Base-by-base conservation (phyloP, 1,284 basidiomycete species). In the Marasmius fiardii region DNA sequence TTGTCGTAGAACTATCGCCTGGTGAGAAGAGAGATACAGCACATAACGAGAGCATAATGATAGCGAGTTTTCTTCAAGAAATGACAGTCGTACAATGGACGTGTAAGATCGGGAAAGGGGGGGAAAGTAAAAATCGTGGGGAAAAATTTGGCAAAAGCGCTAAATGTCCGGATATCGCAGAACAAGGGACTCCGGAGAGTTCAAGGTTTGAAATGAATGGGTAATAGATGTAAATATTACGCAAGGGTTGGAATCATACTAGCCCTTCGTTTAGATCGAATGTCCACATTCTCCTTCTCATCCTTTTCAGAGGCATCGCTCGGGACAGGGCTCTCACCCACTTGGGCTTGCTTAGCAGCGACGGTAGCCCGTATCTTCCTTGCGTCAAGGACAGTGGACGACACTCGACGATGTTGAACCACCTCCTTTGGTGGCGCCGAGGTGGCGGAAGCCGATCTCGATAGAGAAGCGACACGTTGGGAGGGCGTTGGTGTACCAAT, bases 181-280 rank as follows among this genome's bases (percentile, higher is more conserved):
- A 49, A 20, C 16, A 31, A 49, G 20, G 3, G 7, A 7, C 1
- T 10, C 10, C 28, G 28, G 28, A 28, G 31, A 33, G 14, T 14
- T 28, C 8, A 31, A 16, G 18, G 4, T 11, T 33, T n/a, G 28
- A 31, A 49, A 28, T 12, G 24, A 31, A 26, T 8, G 24, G 47
- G 26, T 16, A 14, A 21, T 12, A 47, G 7, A 23, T 23, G 16
- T 12, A 2, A 49, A 33, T 16, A 31, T 58, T 31, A 58, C 21
- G 51, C 53, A 21, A 53, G 53, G 12, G 57, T 58, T n/a, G 57
- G 51, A 41, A 58, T 51, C 53, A 55, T 52, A 31, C 44, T 58
- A 20, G 49, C 31, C n/a, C 35, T 44, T 14, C 47, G n/a, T 18
- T 48, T 23, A 3, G 34, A 12, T 43, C 50, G 44, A 23, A 55